phyloP scores from a whole-genome alignment of 2,329 filamentous ascomycete species.

The Aspergillus pseudotamarii region DNA sequence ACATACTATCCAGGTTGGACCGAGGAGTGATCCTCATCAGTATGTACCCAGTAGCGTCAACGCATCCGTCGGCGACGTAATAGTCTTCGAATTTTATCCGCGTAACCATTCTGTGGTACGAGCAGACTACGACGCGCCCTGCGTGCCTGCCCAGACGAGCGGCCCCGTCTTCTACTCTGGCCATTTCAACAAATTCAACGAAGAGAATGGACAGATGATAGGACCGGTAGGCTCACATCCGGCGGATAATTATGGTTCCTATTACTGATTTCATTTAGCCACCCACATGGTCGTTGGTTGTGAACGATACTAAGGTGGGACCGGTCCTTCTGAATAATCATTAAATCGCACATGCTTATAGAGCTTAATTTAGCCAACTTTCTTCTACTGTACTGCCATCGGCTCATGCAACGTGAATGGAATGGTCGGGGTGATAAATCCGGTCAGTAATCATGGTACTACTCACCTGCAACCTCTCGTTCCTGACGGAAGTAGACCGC shows the following conservation, averaged over 20 bases:
- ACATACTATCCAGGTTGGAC: constrained; percentile 39
- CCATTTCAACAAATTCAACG: constrained; percentile 49
- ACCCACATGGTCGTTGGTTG: constrained; percentile 42
- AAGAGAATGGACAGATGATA: constrained; percentile 47
- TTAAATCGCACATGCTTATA: constrained; percentile 2
- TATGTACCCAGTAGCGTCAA: constrained; percentile 33
- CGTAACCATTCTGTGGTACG: constrained; percentile 66
- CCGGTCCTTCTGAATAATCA: not conserved
- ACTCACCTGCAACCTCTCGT: not conserved
- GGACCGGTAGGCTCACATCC: constrained; percentile 30
- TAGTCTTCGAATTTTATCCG: constrained; percentile 64
- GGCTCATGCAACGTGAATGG: constrained; percentile 65
- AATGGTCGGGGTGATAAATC: constrained; percentile 79
- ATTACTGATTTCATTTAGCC: constrained; percentile 22
- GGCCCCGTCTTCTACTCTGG: constrained; percentile 34
- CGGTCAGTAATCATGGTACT: constrained; percentile 46
- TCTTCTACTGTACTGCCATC: constrained; percentile 71
- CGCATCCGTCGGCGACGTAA: constrained; percentile 34
- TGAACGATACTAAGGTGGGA: constrained; percentile 60
- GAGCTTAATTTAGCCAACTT: constrained; percentile 52
- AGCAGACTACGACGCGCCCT: constrained; percentile 62
- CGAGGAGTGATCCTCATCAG: constrained; percentile 33
- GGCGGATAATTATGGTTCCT: not conserved
- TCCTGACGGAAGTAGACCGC: constrained; percentile 40
- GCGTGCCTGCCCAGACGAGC: constrained; percentile 54